These are phyloP conservation scores for Rhinocladiella similis DNA, from an alignment of 2,329 filamentous ascomycete species.

Conservation along the genomic window DNA sequence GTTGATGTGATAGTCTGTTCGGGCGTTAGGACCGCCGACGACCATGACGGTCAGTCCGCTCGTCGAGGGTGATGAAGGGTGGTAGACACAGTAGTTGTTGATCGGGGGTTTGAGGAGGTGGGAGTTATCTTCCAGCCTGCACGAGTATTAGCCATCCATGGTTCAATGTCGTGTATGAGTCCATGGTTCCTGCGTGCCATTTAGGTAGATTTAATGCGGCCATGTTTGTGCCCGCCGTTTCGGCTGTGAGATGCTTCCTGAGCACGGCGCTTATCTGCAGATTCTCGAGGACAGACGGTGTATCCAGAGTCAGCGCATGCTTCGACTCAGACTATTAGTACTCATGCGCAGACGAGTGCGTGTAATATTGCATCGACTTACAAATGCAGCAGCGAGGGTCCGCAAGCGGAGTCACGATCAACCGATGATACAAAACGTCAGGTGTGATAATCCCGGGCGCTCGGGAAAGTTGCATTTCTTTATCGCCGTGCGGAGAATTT, in stretches of 20 bases:
- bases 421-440: neutral
- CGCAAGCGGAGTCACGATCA: neutral
- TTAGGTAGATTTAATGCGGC: constrained; percentile 45
- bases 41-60: constrained; percentile 91
- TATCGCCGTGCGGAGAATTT: constrained; percentile 12
- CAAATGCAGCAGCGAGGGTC: neutral
- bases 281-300: neutral
- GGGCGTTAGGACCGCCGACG: constrained; percentile 91
- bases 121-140: constrained; percentile 84
- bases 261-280: neutral
- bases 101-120: constrained; percentile 91
- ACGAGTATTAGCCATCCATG: neutral
- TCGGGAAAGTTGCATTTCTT: neutral
- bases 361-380: neutral
- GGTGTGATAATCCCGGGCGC: neutral
- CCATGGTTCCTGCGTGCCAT: constrained; percentile 36
- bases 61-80: constrained; percentile 65
- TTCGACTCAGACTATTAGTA: neutral
- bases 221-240: constrained; percentile 2
- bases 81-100: constrained; percentile 97
- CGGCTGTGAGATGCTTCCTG: neutral
- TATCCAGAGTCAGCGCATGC: neutral
- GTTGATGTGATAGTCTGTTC: constrained; percentile 99
- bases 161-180: neutral
- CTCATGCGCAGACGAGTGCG: neutral